A percentile compares a stretch with the other conserved stretches of the same genome.
Evolutionary conservation across 2,329 filamentous ascomycete genomes (phyloP).

Genomic region (Sarocladium kiliense): DNA sequence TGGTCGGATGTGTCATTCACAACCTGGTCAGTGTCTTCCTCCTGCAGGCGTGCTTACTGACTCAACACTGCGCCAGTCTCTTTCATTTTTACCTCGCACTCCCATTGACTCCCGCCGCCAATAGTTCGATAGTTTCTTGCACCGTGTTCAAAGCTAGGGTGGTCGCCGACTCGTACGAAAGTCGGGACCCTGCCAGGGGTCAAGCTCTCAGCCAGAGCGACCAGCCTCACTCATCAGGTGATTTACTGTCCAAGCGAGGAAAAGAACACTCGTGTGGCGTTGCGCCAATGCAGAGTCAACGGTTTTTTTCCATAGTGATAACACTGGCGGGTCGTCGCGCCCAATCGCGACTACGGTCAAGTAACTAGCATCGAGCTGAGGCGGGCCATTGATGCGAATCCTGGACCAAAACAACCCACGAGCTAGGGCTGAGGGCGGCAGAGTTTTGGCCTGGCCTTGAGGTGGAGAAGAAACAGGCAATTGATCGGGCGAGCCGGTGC

Average conservation of each 20-base stretch:
- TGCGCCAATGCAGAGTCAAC: not conserved
- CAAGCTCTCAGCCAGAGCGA: no score
- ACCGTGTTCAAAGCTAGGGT: no score
- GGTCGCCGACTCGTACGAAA: not conserved
- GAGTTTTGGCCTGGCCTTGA: not conserved
- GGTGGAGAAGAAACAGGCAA: not conserved
- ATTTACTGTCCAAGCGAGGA: not conserved
- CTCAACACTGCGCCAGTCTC: no score
- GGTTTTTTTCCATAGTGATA: not conserved
- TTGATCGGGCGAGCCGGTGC: not conserved
- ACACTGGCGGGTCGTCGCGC: not conserved
- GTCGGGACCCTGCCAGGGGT: not conserved
- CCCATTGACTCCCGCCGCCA: no score
- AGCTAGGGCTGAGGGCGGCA: no score
- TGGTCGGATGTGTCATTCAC: no score
- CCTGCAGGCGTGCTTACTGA: no score
- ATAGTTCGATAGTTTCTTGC: not conserved
- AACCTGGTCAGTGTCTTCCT: no score
- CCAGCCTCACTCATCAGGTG: no score
- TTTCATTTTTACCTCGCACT: no score
- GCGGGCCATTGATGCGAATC: no score
- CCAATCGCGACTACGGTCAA: not conserved
- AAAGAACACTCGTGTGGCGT: not conserved
- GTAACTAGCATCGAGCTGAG: not conserved
- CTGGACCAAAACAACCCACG: no score